Percentiles rank a stretch among this genome's conserved stretches.
Conservation (phyloP, 2,329 filamentous ascomycete genomes). For the Fusarium tanahbumbuense region DNA sequence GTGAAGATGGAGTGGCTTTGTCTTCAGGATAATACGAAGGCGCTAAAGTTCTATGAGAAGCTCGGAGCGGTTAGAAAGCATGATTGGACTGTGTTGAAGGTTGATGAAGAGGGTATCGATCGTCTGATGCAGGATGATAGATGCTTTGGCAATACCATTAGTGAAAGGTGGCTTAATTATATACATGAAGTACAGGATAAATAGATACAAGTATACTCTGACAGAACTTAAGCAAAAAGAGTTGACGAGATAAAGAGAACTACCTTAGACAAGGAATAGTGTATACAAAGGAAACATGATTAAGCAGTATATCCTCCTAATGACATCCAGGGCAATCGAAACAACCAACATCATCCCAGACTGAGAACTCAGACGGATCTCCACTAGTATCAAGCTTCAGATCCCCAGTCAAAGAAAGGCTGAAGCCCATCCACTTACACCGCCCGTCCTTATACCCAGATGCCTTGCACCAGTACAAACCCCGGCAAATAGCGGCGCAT, state of each 20-base stretch:
- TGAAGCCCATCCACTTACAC: neutral
- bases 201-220: no score
- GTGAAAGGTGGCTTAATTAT: no score
- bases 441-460: slow-evolving; percentile 8
- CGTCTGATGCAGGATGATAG: neutral
- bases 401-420: neutral
- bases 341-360: slow-evolving; percentile 13
- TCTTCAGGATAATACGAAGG: neutral
- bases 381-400: neutral
- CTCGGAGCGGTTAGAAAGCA: neutral
- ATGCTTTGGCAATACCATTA: neutral
- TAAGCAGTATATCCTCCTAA: neutral
- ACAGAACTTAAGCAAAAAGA: no score
- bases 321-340: slow-evolving; percentile 4
- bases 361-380: neutral
- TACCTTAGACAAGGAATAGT: neutral
- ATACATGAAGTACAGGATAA: no score
- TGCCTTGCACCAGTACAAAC: neutral
- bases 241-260: neutral
- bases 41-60: slow-evolving; percentile 7
- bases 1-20: slow-evolving; percentile 22
- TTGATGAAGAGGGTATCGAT: slow-evolving; percentile 1
- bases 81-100: slow-evolving; percentile 9
- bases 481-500: slow-evolving; percentile 16
- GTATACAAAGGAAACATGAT: neutral